Evolutionary conservation across 257 asterid species (phyloP), one percentile per base, ranked within the genome.

Genomic region (Mitragyna speciosa): DNA sequence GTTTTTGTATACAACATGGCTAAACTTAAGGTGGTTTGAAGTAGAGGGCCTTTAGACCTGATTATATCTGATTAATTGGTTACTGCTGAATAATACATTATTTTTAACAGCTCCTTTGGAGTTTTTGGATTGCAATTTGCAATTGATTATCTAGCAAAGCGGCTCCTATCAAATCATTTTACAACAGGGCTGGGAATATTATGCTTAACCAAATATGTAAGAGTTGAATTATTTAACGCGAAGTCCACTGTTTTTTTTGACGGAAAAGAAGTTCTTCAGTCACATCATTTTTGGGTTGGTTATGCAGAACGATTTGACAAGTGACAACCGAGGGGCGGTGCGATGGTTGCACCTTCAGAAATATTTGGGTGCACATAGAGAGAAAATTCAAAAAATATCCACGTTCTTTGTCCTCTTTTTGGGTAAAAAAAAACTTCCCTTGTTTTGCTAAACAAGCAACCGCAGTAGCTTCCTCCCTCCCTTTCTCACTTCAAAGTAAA

Each of bases 141-240:
- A 8, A 64, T 43, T n/a, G 41, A 5, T 75, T 48, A 75, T 61
- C 26, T 59, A 43, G 36, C 70, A 12, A 4, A 12, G 54, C 4
- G 63, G 45, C 33, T 43, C n/a, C 59, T 49, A 69, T 79, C 82
- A 72, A 47, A 48, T 79, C 78, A 79, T 24, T 79, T 41, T 14
- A 24, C 6, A 36, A 68, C 1, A 36, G 74, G 49, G 56, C 73
- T 80, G 73, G 83, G 79, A 51, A 41, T 31, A 39, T 17, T 56
- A 49, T 80, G 75, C 30, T 73, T 65, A 73, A 73, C 83, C 75
- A 80, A 64, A 73, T 80, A 54, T 65, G 61, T 15, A 12, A 65
- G 49, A 26, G 14, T 68, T 11, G 15, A 76, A 76, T 65, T 20
- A 76, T 76, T 76, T 12, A 6, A 30, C n/a, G 39, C 10, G 17